A percentile compares a stretch with the other conserved stretches of the same genome.
Evolutionary conservation across 2,329 filamentous ascomycete genomes (phyloP).

Genomic region (Elsinoe fawcettii): DNA sequence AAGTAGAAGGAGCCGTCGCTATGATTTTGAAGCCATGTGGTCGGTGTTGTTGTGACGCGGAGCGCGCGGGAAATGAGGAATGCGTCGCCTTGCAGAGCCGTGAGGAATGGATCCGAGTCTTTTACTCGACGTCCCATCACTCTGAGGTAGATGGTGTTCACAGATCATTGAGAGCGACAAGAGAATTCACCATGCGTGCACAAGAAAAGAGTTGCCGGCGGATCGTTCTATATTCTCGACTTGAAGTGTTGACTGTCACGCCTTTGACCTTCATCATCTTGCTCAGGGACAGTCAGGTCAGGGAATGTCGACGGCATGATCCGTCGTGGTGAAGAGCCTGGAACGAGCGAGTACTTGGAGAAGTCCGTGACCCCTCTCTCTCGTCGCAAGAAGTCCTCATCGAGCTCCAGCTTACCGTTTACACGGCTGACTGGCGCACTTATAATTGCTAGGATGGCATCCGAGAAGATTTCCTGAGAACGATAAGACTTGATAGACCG

Average conservation of each 20-base stretch:
- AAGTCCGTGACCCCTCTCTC: constrained; percentile 62
- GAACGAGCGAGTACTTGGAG: constrained; percentile 60
- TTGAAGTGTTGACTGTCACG: constrained; percentile 53
- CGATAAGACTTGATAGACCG: neutral
- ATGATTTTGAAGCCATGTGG: neutral
- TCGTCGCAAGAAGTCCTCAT: constrained; percentile 70
- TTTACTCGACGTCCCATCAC: too few relatives aligned
- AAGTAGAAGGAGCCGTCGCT: neutral
- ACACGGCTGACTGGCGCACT: constrained; percentile 51
- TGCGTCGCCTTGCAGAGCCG: constrained; percentile 1
- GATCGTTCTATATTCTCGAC: constrained; percentile 19
- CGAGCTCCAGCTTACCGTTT: constrained; percentile 65
- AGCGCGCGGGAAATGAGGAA: constrained; percentile 6
- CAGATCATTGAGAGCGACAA: too few relatives aligned
- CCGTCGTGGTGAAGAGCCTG: constrained; percentile 55
- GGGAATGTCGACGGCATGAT: constrained; percentile 72
- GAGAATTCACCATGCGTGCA: too few relatives aligned
- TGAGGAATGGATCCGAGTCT: constrained; percentile 4
- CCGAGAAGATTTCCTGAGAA: constrained; percentile 61
- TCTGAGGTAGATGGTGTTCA: too few relatives aligned
- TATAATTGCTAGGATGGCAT: constrained; percentile 68
- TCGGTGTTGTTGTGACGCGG: constrained; percentile 5
- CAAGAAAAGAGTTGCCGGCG: neutral
- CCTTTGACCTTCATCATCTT: constrained; percentile 68
- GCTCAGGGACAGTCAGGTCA: constrained; percentile 63